phyloP scores from a whole-genome alignment of 2,329 filamentous ascomycete genomes.

The Phaeoacremonium minimum region DNA sequence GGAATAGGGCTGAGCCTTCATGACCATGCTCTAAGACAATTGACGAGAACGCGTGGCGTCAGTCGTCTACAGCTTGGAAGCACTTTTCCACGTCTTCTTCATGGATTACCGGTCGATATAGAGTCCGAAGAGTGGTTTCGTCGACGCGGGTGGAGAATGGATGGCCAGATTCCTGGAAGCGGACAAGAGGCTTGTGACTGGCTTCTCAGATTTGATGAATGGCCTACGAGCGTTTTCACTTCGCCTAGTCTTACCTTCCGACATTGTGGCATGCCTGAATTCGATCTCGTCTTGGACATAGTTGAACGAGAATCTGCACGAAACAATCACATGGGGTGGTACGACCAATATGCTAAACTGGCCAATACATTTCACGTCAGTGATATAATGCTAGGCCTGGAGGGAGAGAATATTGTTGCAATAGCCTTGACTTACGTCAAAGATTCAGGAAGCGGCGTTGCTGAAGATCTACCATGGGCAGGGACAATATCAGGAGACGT shows the following conservation, averaged over 20 bases:
- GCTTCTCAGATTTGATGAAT: conserved; percentile 46
- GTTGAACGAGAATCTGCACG: conserved; percentile 41
- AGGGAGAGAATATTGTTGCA: conserved; percentile 44
- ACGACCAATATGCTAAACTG: conserved; percentile 52
- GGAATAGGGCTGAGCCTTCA: conserved; percentile 52
- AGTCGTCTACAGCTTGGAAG: conserved; percentile 52
- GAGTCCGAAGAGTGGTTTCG: conserved; percentile 46
- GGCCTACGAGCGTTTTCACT: conserved; percentile 34
- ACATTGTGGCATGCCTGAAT: conserved; percentile 39
- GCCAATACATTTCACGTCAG: conserved; percentile 40
- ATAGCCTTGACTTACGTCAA: conserved; percentile 50
- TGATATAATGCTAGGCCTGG: conserved; percentile 50
- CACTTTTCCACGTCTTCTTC: conserved; percentile 54
- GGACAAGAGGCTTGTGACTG: conserved; percentile 50
- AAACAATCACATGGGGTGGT: conserved; percentile 51
- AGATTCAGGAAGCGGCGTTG: conserved; percentile 37
- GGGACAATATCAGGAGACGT: conserved; percentile 42
- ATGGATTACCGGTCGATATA: conserved; percentile 43
- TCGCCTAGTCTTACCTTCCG: conserved; percentile 37
- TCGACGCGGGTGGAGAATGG: conserved; percentile 48
- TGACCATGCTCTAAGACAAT: conserved; percentile 41
- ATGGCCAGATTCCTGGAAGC: conserved; percentile 35
- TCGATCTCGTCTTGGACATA: conserved; percentile 40
- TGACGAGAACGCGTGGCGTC: conserved; percentile 46
- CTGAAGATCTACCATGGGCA: conserved; percentile 53